Evolutionary conservation across 441 rosid genomes (phyloP).

Genomic region (Populus hybrid): DNA sequence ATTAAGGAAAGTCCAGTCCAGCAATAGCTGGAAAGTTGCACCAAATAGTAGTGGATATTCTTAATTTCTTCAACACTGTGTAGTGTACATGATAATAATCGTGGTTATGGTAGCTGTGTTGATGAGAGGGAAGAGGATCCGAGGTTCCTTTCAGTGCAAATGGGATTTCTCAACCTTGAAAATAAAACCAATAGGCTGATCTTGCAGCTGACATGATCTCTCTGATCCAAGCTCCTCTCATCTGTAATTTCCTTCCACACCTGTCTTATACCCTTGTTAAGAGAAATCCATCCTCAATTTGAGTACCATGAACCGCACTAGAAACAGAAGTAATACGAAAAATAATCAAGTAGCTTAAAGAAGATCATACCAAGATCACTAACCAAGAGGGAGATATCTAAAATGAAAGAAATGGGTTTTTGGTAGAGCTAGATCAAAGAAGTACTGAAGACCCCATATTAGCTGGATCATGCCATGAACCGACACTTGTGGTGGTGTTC

Average conservation of each 20-base stretch:
- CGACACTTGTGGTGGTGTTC: slow-evolving; percentile 31
- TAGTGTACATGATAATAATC: slow-evolving; percentile 13
- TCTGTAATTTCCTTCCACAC: slow-evolving; percentile 23
- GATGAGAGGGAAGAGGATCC: slow-evolving; percentile 57
- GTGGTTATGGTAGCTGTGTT: slow-evolving; percentile 7
- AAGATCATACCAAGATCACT: slow-evolving; percentile 13
- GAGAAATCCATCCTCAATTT: slow-evolving; percentile 6
- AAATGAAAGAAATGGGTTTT: slow-evolving; percentile 14
- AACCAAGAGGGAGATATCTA: slow-evolving; percentile 38
- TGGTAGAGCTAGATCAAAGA: slow-evolving; percentile 44
- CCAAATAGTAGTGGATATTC: slow-evolving; percentile 21
- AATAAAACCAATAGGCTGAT: slow-evolving; percentile 42
- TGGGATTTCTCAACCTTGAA: slow-evolving; percentile 34
- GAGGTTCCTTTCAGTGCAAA: slow-evolving; percentile 83
- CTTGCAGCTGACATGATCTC: slow-evolving; percentile 77
- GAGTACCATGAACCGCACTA: slow-evolving; percentile 21
- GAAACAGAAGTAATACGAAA: slow-evolving; percentile 17
- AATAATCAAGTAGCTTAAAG: slow-evolving; percentile 13
- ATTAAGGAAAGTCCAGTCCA: slow-evolving; percentile 11
- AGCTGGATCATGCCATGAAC: slow-evolving; percentile 54
- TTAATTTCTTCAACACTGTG: slow-evolving; percentile 18
- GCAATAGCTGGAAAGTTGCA: slow-evolving; percentile 30
- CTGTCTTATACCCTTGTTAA: neutral
- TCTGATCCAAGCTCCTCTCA: slow-evolving; percentile 69
- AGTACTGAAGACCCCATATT: slow-evolving; percentile 57